These are phyloP conservation scores for Echinosophora koreensis DNA, from an alignment of 306 rosid species.

Conservation along the genomic window DNA sequence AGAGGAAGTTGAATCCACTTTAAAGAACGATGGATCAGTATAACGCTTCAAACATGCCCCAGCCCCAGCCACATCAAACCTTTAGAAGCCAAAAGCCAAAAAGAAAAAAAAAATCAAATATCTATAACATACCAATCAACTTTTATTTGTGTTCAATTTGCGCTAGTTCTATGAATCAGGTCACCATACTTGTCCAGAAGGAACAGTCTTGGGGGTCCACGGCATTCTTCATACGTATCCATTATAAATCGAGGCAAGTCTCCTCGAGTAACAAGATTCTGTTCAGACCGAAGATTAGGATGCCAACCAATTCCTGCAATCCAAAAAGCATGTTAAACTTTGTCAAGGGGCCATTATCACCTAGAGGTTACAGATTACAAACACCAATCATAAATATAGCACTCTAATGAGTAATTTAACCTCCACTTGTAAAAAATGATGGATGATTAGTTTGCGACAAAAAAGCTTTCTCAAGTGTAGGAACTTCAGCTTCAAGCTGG, in stretches of 20 bases:
- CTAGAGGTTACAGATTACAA: conserved; percentile 19
- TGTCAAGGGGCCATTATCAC: conserved; percentile 21
- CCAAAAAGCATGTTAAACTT: conserved; percentile 26
- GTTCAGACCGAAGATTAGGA: conserved; percentile 77
- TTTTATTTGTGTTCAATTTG: conserved; percentile 10
- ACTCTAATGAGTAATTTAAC: conserved; percentile 53
- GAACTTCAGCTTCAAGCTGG: conserved; percentile 97
- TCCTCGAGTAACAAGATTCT: conserved; percentile 74
- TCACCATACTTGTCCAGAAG: conserved; percentile 90
- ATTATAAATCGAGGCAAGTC: conserved; percentile 94
- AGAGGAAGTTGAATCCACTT: conserved; percentile 63
- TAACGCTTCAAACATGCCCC: conserved; percentile 97
- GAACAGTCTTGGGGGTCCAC: conserved; percentile 89
- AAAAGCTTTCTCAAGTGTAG: conserved; percentile 82
- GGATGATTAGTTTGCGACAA: conserved; percentile 74
- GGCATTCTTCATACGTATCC: conserved; percentile 97
- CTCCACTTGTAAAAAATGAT: conserved; percentile 69
- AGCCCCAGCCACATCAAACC: conserved; percentile 98
- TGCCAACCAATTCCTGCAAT: conserved; percentile 90
- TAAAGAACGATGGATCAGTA: conserved; percentile 93
- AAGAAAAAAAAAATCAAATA: conserved; percentile 39
- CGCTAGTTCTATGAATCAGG: conserved; percentile 35
- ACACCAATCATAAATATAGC: conserved; percentile 31
- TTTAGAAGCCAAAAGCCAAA: conserved; percentile 50
- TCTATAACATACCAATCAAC: conserved; percentile 25